Percentiles rank a stretch among this genome's conserved stretches.
phyloP scores from a whole-genome alignment of 495 filamentous ascomycete species.

The Podospora comata region DNA sequence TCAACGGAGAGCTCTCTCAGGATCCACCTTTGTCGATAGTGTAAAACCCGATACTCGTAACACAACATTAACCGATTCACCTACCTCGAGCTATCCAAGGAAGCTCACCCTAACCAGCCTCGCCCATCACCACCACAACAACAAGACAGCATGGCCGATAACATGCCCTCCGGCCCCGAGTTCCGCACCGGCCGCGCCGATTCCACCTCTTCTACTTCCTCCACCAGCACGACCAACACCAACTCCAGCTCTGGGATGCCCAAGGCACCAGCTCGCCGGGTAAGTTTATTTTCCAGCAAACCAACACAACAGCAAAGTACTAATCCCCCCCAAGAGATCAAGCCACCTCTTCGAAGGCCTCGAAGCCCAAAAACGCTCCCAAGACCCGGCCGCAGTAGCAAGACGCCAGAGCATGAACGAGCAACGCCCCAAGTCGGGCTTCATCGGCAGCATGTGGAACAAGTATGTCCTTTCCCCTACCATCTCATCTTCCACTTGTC shows the following conservation, averaged over 20 bases:
- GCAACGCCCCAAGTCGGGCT: constrained; percentile 41
- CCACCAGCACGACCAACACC: constrained; percentile 8
- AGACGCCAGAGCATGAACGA: constrained; percentile 46
- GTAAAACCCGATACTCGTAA: neutral
- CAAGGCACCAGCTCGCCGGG: constrained; percentile 10
- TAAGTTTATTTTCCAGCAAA: constrained; percentile 8
- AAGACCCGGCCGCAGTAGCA: constrained; percentile 38
- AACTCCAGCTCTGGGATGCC: neutral
- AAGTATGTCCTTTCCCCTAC: constrained; percentile 30
- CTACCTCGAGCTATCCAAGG: neutral
- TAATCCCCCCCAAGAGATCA: constrained; percentile 27
- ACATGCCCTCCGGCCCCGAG: constrained; percentile 15
- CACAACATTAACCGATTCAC: neutral
- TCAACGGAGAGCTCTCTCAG: neutral
- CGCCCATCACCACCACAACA: neutral
- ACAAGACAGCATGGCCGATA: constrained; percentile 18
- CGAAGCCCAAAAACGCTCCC: constrained; percentile 42
- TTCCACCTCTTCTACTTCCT: constrained; percentile 30
- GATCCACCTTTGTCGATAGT: neutral
- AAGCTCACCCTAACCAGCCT: neutral
- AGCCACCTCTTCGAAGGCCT: constrained; percentile 41
- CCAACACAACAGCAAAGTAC: neutral
- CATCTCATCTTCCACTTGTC: neutral
- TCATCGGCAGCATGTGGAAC: constrained; percentile 48
- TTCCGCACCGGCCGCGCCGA: constrained; percentile 30